Conservation (phyloP, 2,329 filamentous ascomycete species). For the Phyllachora maydis region DNA sequence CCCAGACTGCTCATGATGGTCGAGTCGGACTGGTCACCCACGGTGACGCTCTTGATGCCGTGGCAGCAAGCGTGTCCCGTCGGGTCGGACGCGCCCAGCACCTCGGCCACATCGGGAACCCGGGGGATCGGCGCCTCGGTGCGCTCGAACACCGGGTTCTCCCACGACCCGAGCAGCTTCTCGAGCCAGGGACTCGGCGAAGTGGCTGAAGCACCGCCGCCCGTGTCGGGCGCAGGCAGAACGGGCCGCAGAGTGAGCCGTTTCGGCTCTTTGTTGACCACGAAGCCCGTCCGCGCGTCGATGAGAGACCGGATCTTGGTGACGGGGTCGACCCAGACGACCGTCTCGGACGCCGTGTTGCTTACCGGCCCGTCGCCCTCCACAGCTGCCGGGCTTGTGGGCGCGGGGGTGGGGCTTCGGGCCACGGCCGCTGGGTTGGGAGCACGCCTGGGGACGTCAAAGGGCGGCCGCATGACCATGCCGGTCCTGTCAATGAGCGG, state of each 20-base stretch:
- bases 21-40: slow-evolving; percentile 4
- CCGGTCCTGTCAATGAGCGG: slow-evolving; percentile 17
- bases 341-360: no score
- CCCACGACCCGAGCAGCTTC: slow-evolving; percentile 41
- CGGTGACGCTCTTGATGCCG: slow-evolving; percentile 2
- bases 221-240: background rate
- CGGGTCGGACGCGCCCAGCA: slow-evolving; percentile 6
- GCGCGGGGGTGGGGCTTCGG: no score
- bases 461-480: slow-evolving; percentile 20
- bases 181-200: slow-evolving; percentile 38
- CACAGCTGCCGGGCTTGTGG: no score
- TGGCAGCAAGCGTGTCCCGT: slow-evolving; percentile 2
- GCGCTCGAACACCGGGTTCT: slow-evolving; percentile 54
- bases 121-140: slow-evolving; percentile 22
- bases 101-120: slow-evolving; percentile 12
- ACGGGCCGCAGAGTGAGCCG: slow-evolving; percentile 4
- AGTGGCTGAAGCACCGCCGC: slow-evolving; percentile 4
- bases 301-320: slow-evolving; percentile 29
- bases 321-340: slow-evolving; percentile 39
- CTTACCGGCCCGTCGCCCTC: slow-evolving; percentile 2
- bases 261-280: slow-evolving; percentile 11
- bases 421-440: no score
- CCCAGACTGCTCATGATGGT: slow-evolving; percentile 11
- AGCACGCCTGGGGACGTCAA: no score
- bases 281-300: slow-evolving; percentile 34